Conservation (phyloP, 768 basidiomycete species). For the Artomyces pyxidatus region DNA sequence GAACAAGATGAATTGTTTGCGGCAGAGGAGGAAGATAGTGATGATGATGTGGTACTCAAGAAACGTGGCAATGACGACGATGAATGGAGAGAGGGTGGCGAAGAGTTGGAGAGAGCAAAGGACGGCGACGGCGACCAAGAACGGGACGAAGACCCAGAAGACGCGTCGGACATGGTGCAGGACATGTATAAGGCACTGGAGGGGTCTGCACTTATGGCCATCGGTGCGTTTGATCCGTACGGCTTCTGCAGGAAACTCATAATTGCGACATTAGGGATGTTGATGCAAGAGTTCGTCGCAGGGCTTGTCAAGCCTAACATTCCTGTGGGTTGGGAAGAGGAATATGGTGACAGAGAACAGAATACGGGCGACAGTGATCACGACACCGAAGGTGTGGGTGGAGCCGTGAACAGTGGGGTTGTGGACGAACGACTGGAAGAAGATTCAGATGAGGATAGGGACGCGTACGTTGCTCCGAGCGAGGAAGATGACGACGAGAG, state of each 20-base stretch:
- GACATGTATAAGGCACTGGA: constrained; percentile 76
- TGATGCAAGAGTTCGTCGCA: constrained; percentile 59
- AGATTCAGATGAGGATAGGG: no score
- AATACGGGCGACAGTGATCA: neutral
- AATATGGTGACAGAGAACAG: constrained; percentile 6
- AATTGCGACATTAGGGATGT: constrained; percentile 38
- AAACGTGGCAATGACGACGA: constrained; percentile 14
- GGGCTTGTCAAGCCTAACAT: constrained; percentile 31
- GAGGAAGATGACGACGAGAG: no score
- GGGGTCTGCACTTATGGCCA: constrained; percentile 63
- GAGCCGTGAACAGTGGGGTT: no score
- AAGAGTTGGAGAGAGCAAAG: constrained; percentile 2
- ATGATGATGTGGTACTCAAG: neutral
- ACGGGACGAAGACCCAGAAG: neutral
- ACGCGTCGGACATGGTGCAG: constrained; percentile 17
- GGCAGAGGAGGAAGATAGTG: constrained; percentile 15
- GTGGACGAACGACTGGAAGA: no score
- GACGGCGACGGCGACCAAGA: constrained; percentile 4
- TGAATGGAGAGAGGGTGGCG: constrained; percentile 14
- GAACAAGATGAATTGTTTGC: constrained; percentile 12
- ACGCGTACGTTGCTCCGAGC: no score
- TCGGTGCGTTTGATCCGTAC: constrained; percentile 39
- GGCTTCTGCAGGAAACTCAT: neutral
- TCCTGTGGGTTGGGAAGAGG: constrained; percentile 42
- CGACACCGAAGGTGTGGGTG: no score